Base-by-base conservation (phyloP, 2,329 filamentous ascomycete genomes). In the Trichoderma gracile region DNA sequence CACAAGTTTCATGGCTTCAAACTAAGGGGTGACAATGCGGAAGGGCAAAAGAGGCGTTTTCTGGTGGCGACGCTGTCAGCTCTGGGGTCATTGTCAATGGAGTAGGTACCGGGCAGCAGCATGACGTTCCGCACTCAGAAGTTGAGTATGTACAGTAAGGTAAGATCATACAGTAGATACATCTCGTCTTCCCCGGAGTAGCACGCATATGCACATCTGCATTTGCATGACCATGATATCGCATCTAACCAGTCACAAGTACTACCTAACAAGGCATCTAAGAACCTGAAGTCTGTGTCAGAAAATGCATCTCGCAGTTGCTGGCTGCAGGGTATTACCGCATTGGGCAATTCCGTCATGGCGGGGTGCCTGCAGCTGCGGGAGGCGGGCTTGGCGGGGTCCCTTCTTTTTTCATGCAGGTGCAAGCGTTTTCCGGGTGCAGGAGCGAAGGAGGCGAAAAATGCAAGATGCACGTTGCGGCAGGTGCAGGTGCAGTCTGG, bases 261-360 rank as follows among this genome's bases (percentile, higher is more conserved):
- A 38, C 12, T 3, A 9, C 7, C 30, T 50, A 56, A 30, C 4
- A 19, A 6, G 7, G 15, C 25, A 60, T 33, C 17, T 21, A 30
- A 46, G 27, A 38, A 14, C 30, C 9, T 10, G 12, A 38, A 38
- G 30, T 27, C 27, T 27, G 30, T 14, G 10, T 14, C 33, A 14
- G 43, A 43, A 49, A 40, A n/a, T n/a, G n/a, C 30, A 27, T 27
- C 40, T 61, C 19, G 56, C 56, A 25, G 27, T 14, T 10, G 12
- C 33, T 3, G 19, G 12, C 17, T 61, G 58, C 47, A 45, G 58
- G 50, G 25, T 12, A 49, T 55, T 65, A 10, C 68, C 62, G 45
- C 17, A 65, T 69, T 67, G 55, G 69, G 69, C 23, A 70, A 66
- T 67, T 70, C 69, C 69, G 69, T n/a, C 17, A 12, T 54, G 52